Evolutionary conservation across 116 monocot genomes (phyloP), one percentile per base, ranked within the genome.

Genomic region (Papilionanthe hybrid): DNA sequence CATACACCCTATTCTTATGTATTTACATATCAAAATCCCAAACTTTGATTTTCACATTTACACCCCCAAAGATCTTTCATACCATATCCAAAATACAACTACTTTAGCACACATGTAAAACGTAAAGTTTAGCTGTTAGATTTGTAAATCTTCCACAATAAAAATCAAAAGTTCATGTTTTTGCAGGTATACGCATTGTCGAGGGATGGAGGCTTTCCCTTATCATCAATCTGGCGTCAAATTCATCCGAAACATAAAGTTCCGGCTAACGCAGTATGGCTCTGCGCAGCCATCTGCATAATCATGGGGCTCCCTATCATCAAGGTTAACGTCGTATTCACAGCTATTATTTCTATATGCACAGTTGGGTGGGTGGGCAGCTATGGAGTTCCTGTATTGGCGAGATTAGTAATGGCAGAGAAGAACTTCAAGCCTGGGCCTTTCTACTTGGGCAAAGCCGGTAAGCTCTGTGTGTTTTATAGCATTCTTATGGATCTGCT

Each of bases 331-430:
- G 91, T 90, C 9, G 88, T 93, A 3, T 93, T 95, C 80, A 93
- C 90, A 3, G 91, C 96, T 7, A 93, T 93, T 77, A 90, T 85
- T 42, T 96, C 96, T 25, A 78, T 93, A 7, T 83, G 85, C 73
- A 91, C 95, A 2, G 75, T 93, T 11, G 95, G 95, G 0, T 91
- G 91, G 93, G 89, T 91, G 1, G 90, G 93, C 4, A 88, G 93
- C 13, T 93, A 95, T 41, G 95, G 93, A 1, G 91, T 91, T 4
- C 95, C 93, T 0, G 91, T 95, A 45, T 93, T 95, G n/a, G 85
- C 88, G 8, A 86, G 93, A 63, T 86, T 95, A 89, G 77, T 88
- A 32, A 93, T 91, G 90, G 23, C 25, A 0, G 90, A 93, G 78
- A 78, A 86, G 50, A 85, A 90, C 60, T 96, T 96, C 87, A 87